A percentile compares a stretch with the other conserved stretches of the same genome.
Conservation (phyloP, 495 filamentous ascomycete species). For the Penicillium psychrofluorescens region DNA sequence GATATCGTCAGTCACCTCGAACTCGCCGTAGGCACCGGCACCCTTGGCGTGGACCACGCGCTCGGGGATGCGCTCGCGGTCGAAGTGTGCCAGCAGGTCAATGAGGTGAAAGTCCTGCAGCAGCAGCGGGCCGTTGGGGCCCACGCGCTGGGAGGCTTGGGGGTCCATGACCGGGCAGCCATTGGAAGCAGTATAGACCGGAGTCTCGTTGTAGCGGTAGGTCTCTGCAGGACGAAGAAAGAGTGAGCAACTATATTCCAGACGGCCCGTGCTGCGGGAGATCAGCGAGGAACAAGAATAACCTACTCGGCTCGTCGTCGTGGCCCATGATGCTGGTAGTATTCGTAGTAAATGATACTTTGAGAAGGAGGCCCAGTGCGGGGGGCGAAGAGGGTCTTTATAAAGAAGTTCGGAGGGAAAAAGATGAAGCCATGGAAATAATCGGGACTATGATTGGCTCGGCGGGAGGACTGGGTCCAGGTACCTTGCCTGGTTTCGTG, state of each 20-base stretch:
- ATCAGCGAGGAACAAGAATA: too few species aligned
- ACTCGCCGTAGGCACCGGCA: conserved; percentile 70
- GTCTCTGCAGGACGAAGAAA: conserved; percentile 17
- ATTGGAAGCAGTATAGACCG: conserved; percentile 56
- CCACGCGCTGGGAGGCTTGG: conserved; percentile 50
- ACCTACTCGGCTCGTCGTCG: conserved; percentile 29
- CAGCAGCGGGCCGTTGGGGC: conserved; percentile 55
- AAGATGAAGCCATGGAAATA: too few species aligned
- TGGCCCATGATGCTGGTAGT: conserved; percentile 24
- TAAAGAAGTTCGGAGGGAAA: too few species aligned
- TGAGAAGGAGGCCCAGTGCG: not conserved
- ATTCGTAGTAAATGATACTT: not conserved
- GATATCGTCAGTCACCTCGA: conserved; percentile 62
- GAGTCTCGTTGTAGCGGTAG: conserved; percentile 47
- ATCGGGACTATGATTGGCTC: too few species aligned
- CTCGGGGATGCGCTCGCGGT: conserved; percentile 61
- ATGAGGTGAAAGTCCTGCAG: conserved; percentile 59
- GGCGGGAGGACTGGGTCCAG: too few species aligned
- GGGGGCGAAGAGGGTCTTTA: not conserved
- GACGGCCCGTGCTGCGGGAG: too few species aligned
- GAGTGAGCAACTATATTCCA: not conserved
- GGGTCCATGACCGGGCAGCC: conserved; percentile 51
- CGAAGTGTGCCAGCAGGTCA: conserved; percentile 64
- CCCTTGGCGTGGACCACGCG: conserved; percentile 78
- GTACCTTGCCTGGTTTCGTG: too few species aligned